Conservation (phyloP, 2,329 filamentous ascomycete genomes). For the Juglanconis sp. region DNA sequence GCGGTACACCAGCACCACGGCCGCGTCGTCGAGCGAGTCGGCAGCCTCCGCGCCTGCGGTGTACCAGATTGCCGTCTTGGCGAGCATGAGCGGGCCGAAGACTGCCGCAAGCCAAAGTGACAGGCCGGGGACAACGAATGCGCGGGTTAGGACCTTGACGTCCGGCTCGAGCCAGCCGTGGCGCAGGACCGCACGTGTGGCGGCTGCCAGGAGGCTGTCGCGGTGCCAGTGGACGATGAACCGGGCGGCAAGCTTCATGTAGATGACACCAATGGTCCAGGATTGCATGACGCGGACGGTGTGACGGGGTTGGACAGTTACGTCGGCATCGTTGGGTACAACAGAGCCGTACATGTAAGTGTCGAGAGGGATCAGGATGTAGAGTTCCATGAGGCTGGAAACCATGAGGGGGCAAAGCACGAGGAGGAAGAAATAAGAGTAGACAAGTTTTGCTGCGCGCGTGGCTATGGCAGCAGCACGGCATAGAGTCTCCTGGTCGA, state of each 20-base stretch:
- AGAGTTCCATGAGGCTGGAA: conserved; percentile 79
- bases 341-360: conserved; percentile 60
- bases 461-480: conserved; percentile 27
- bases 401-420: conserved; percentile 80
- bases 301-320: conserved; percentile 46
- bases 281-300: conserved; percentile 85
- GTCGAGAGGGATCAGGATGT: conserved; percentile 81
- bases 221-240: conserved; percentile 66
- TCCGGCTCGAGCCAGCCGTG: conserved; percentile 79
- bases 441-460: conserved; percentile 53
- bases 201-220: conserved; percentile 68
- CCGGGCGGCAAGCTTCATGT: conserved; percentile 75
- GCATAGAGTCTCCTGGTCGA: conserved; percentile 30
- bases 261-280: conserved; percentile 90
- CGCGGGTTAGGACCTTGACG: conserved; percentile 73
- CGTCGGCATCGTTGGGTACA: conserved; percentile 20
- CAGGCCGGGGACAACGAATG: conserved; percentile 75
- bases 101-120: conserved; percentile 62
- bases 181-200: conserved; percentile 70
- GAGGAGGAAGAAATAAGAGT: conserved; percentile 72
- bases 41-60: conserved; percentile 20
- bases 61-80: conserved; percentile 46
- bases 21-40: conserved; percentile 24
- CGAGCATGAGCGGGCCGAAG: conserved; percentile 59
- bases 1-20: conserved; percentile 43